Evolutionary conservation across 2,329 filamentous ascomycete species (phyloP).

Genomic region (Mycosphaerella sp.): DNA sequence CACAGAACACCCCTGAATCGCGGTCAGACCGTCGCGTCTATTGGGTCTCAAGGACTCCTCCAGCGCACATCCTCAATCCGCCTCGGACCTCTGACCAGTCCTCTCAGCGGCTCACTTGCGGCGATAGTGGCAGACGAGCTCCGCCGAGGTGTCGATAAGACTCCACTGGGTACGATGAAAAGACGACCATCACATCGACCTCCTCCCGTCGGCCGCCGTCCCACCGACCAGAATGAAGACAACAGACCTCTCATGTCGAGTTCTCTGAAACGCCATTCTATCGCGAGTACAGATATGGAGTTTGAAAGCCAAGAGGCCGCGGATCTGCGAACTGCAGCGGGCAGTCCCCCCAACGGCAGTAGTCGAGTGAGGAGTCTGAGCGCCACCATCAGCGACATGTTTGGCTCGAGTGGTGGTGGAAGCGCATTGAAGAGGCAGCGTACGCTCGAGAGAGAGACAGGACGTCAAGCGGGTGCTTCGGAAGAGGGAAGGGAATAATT

Average conservation of each 20-base stretch:
- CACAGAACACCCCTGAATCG: conserved; percentile 9
- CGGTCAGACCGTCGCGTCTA: conserved; percentile 20
- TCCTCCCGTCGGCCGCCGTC: conserved; percentile 2
- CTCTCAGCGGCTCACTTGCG: conserved; percentile 54
- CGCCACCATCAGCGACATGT: conserved; percentile 26
- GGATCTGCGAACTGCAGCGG: conserved; percentile 15
- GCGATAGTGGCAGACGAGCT: conserved; percentile 60
- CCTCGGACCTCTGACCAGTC: conserved; percentile 54
- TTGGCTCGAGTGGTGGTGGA: conserved; percentile 10
- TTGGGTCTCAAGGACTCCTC: conserved; percentile 37
- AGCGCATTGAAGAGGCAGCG: conserved; percentile 12
- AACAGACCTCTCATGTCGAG: conserved; percentile 8
- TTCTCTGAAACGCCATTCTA: conserved; percentile 22
- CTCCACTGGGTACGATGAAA: conserved; percentile 17
- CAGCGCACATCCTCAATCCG: conserved; percentile 46
- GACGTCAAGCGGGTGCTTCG: neutral
- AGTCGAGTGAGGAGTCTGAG: conserved; percentile 24
- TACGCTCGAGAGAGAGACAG: conserved; percentile 9
- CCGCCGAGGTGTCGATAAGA: conserved; percentile 46
- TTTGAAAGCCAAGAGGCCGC: conserved; percentile 20
- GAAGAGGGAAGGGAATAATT: neutral
- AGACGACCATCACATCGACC: conserved; percentile 13
- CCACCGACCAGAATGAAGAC: conserved; percentile 7
- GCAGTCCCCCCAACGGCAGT: conserved; percentile 11
- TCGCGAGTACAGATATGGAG: conserved; percentile 23